Percentiles rank a stretch among this genome's conserved stretches.
Evolutionary conservation across 1,284 basidiomycete genomes (phyloP).

Genomic region (Moesziomyces antarcticus): DNA sequence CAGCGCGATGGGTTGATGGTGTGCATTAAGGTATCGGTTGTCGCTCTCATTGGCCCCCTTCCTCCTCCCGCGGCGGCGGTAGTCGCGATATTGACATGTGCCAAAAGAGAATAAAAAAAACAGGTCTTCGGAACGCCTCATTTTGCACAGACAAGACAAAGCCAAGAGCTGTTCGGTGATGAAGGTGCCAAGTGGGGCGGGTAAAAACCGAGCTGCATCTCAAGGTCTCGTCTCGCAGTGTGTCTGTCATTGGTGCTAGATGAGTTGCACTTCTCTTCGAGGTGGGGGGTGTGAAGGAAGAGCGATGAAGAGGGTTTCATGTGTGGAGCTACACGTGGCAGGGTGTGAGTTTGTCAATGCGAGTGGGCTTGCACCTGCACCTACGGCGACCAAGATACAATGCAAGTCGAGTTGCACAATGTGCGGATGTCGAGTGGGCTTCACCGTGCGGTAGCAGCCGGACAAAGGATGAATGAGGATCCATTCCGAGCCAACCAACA

Average conservation of each 20-base stretch:
- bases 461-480: no score
- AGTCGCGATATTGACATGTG: neutral
- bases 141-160: no score
- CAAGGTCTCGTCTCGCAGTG: no score
- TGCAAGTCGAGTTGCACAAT: no score
- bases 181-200: neutral
- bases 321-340: neutral
- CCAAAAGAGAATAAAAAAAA: neutral
- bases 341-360: neutral
- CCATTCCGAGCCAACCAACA: no score
- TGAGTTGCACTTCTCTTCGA: neutral
- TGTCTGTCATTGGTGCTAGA: neutral
- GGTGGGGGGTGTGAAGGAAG: no score
- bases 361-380: neutral
- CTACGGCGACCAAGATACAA: neutral
- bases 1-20: neutral
- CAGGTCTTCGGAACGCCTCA: no score
- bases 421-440: no score
- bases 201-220: neutral
- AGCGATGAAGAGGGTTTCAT: neutral
- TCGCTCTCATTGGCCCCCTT: neutral
- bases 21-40: conserved; percentile 1
- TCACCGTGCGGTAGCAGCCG: no score
- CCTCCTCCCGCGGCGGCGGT: neutral
- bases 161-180: no score